These are phyloP conservation scores for Xylaria telfairii DNA, from an alignment of 495 filamentous ascomycete species.

Conservation along the genomic window DNA sequence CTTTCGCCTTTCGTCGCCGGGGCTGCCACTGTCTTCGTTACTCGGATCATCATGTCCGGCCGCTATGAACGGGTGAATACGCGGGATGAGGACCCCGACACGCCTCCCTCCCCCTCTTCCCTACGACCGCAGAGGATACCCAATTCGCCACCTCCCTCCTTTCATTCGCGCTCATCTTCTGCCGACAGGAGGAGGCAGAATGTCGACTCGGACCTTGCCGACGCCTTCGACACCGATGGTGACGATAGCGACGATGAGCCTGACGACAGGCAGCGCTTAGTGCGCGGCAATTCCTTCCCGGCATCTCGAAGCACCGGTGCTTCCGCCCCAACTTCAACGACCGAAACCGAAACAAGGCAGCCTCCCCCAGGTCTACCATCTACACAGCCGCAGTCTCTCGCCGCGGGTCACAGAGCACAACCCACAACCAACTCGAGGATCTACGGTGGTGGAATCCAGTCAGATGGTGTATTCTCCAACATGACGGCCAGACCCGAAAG, in stretches of 20 bases:
- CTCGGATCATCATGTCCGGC: slow-evolving; percentile 68
- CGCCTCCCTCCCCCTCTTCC: slow-evolving; percentile 41
- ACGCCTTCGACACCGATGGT: slow-evolving; percentile 83
- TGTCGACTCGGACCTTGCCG: slow-evolving; percentile 79
- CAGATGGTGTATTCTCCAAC: slow-evolving; percentile 97
- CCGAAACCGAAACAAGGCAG: slow-evolving; percentile 23
- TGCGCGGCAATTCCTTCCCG: slow-evolving; percentile 69
- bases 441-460: slow-evolving; percentile 69
- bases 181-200: slow-evolving; percentile 59
- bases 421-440: slow-evolving; percentile 52
- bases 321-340: slow-evolving; percentile 24
- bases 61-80: slow-evolving; percentile 83
- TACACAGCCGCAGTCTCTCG: slow-evolving; percentile 34
- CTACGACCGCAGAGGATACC: slow-evolving; percentile 60
- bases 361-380: slow-evolving; percentile 24
- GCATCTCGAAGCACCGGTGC: slow-evolving; percentile 25
- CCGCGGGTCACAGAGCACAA: slow-evolving; percentile 16
- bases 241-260: slow-evolving; percentile 76
- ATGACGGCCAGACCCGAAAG: slow-evolving; percentile 88
- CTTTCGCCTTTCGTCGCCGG: no score
- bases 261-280: slow-evolving; percentile 85
- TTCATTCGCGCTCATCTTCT: slow-evolving; percentile 83
- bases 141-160: slow-evolving; percentile 91
- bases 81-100: slow-evolving; percentile 54
- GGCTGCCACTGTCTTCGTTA: not conserved